These are phyloP conservation scores for Metarhizium rileyi DNA, from an alignment of 2,329 filamentous ascomycete species.

Conservation along the genomic window DNA sequence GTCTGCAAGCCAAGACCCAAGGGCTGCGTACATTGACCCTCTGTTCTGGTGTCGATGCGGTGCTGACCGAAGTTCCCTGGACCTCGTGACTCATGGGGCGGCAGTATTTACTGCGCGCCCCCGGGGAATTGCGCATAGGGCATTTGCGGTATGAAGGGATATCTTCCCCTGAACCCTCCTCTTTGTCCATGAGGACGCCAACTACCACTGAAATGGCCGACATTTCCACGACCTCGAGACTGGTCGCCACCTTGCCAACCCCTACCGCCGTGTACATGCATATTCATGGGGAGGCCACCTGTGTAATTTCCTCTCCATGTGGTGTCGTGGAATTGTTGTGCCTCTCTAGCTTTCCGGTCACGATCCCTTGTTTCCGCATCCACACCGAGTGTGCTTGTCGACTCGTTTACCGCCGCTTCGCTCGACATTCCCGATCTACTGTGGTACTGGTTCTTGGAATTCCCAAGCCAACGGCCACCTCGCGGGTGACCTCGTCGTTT, in stretches of 20 bases:
- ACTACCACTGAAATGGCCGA: slow-evolving; percentile 1
- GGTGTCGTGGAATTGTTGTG: background rate
- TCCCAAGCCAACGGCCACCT: slow-evolving; percentile 11
- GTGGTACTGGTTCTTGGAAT: background rate
- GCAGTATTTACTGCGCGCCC: background rate
- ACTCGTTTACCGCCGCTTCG: slow-evolving; percentile 1
- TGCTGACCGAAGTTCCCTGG: background rate
- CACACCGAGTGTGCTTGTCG: background rate
- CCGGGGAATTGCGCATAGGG: background rate
- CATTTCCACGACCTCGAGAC: slow-evolving; percentile 13
- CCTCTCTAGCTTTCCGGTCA: background rate
- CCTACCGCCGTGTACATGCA: background rate
- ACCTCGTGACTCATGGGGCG: background rate
- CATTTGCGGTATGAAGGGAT: background rate
- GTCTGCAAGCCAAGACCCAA: background rate
- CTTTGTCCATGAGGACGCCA: slow-evolving; percentile 4
- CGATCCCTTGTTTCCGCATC: background rate
- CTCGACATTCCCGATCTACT: background rate
- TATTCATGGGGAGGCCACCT: background rate
- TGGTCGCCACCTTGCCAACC: slow-evolving; percentile 5
- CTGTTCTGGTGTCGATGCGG: background rate
- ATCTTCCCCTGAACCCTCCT: background rate
- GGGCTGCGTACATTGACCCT: background rate
- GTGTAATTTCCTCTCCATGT: slow-evolving; percentile 4
- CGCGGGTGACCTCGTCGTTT: slow-evolving; percentile 16